These are phyloP conservation scores for Physocladia obscura DNA, from an alignment of 192 early-diverging fungal species.

Conservation along the genomic window DNA sequence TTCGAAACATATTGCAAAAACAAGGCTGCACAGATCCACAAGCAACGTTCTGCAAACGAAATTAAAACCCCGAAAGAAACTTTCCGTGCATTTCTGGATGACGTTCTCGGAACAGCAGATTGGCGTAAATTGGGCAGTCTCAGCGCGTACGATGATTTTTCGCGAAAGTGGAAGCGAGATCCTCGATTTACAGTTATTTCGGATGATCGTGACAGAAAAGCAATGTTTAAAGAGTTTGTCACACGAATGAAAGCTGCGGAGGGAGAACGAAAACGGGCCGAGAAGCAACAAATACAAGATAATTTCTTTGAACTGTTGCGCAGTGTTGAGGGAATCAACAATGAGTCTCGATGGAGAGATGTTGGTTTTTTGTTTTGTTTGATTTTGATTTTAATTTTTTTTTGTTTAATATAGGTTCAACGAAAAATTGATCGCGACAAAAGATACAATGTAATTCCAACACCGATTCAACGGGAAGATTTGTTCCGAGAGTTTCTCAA, in stretches of 20 bases:
- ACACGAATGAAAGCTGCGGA: constrained; percentile 40
- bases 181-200: constrained; percentile 55
- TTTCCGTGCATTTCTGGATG: constrained; percentile 59
- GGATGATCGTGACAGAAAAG: constrained; percentile 62
- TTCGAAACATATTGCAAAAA: constrained; percentile 78
- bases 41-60: constrained; percentile 33
- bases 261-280: constrained; percentile 41
- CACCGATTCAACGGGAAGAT: constrained; percentile 65
- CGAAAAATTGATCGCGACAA: constrained; percentile 64
- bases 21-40: constrained; percentile 54
- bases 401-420: constrained; percentile 44
- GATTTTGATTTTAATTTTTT: background rate
- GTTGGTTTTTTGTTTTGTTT: background rate
- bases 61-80: constrained; percentile 43
- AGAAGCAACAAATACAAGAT: constrained; percentile 45
- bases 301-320: constrained; percentile 61
- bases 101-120: constrained; percentile 18
- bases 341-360: constrained; percentile 61
- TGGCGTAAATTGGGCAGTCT: constrained; percentile 41
- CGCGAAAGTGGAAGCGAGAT: constrained; percentile 68
- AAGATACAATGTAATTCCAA: constrained; percentile 64
- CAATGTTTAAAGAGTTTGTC: constrained; percentile 67
- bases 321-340: constrained; percentile 56
- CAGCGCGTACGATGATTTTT: constrained; percentile 73
- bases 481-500: constrained; percentile 67